Conservation (phyloP, 345 rosid genomes). For the Citrus mangshanensis region DNA sequence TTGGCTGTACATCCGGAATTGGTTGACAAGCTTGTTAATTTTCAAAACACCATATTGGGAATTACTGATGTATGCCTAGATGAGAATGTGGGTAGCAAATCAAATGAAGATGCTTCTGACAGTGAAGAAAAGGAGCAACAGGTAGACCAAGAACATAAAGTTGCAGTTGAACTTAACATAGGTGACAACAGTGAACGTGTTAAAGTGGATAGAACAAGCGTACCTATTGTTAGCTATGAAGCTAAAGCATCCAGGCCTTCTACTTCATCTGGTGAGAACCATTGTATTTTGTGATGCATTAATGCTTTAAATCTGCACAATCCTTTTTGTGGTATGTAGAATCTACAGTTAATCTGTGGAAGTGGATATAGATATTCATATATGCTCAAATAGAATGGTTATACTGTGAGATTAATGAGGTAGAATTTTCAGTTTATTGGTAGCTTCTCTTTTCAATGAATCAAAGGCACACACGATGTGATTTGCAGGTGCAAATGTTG, state of each 20-base stretch:
- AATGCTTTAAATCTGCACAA: neutral
- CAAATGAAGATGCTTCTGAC: conserved; percentile 33
- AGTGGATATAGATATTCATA: neutral
- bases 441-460: neutral
- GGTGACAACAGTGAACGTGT: conserved; percentile 41
- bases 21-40: conserved; percentile 67
- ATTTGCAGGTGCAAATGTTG: neutral
- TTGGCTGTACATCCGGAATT: conserved; percentile 75
- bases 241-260: conserved; percentile 53
- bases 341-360: neutral
- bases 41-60: conserved; percentile 68
- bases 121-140: conserved; percentile 22
- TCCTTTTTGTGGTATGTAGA: neutral
- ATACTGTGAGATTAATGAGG: neutral
- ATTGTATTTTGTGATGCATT: neutral
- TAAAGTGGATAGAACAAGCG: conserved; percentile 43
- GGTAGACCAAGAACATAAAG: conserved; percentile 22
- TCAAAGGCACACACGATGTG: neutral
- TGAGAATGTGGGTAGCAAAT: conserved; percentile 32
- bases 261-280: conserved; percentile 47
- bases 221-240: conserved; percentile 63
- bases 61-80: conserved; percentile 17
- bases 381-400: neutral
- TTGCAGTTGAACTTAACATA: conserved; percentile 46
- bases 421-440: neutral